Evolutionary conservation across 805 yeast genomes (phyloP).

Genomic region (Blastobotrys terrestris): DNA sequence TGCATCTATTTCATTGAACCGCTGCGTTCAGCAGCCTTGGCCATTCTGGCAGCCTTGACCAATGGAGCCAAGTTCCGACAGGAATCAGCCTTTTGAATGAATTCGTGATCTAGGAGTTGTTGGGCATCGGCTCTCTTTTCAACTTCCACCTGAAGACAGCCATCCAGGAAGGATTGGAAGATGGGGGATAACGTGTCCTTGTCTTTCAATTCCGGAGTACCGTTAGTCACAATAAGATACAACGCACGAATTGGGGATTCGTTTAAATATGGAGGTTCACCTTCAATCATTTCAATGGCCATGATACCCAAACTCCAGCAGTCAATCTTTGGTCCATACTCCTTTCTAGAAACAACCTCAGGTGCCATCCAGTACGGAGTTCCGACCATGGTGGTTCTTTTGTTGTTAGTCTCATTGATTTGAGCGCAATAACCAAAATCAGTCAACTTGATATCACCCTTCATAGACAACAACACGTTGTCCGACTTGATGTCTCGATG

Average conservation of each 20-base stretch:
- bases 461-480: slow-evolving; percentile 74
- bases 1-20: neutral
- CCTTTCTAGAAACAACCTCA: slow-evolving; percentile 90
- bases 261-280: slow-evolving; percentile 96
- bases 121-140: slow-evolving; percentile 85
- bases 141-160: slow-evolving; percentile 92
- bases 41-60: slow-evolving; percentile 28
- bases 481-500: slow-evolving; percentile 97
- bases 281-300: slow-evolving; percentile 98
- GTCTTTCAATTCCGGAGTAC: slow-evolving; percentile 68
- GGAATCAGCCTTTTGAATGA: slow-evolving; percentile 31
- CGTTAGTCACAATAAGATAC: slow-evolving; percentile 89
- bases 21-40: slow-evolving; percentile 18
- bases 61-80: slow-evolving; percentile 31
- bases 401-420: slow-evolving; percentile 63
- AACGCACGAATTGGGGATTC: slow-evolving; percentile 93
- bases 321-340: slow-evolving; percentile 94
- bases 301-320: slow-evolving; percentile 97
- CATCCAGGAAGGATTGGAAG: slow-evolving; percentile 79
- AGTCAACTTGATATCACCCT: slow-evolving; percentile 86
- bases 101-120: slow-evolving; percentile 72
- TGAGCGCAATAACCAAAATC: slow-evolving; percentile 89
- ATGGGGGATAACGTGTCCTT: slow-evolving; percentile 66
- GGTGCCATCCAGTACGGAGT: slow-evolving; percentile 99
- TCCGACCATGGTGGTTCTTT: slow-evolving; percentile 98